These are phyloP conservation scores for Gentiana macrophylla DNA, from an alignment of 257 asterid species.

Conservation along the genomic window DNA sequence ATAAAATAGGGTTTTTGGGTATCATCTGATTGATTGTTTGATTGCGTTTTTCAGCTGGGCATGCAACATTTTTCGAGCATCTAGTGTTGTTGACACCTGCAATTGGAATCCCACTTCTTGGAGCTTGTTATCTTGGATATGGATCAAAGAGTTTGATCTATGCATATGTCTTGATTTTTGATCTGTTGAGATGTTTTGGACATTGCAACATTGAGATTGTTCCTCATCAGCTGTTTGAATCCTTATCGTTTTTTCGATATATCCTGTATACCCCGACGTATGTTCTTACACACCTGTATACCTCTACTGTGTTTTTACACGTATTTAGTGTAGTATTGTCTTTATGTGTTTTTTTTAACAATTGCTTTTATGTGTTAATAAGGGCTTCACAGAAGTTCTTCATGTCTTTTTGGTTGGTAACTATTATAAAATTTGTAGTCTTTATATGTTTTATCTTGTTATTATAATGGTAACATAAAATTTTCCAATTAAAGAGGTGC, in stretches of 20 bases:
- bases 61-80: conserved; percentile 67
- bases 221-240: conserved; percentile 59
- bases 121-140: conserved; percentile 42
- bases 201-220: conserved; percentile 75
- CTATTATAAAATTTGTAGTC: too few relatives aligned
- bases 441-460: too few relatives aligned
- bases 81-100: conserved; percentile 36
- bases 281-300: conserved; percentile 6
- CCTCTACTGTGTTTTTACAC: too few relatives aligned
- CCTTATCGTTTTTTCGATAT: conserved; percentile 47
- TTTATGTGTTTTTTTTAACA: too few relatives aligned
- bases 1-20: too few relatives aligned
- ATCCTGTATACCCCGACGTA: conserved; percentile 76
- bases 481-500: too few relatives aligned
- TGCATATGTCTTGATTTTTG: conserved; percentile 52
- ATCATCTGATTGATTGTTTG: too few relatives aligned
- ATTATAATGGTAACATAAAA: too few relatives aligned
- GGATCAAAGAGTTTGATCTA: conserved; percentile 67
- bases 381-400: too few relatives aligned
- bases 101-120: conserved; percentile 58
- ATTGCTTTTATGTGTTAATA: too few relatives aligned
- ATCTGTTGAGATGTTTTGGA: conserved; percentile 66
- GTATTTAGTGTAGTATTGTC: too few relatives aligned
- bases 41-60: conserved; percentile 52
- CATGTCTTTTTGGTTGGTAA: too few relatives aligned